Conservation (phyloP, 2,329 filamentous ascomycete species). For the Ceratocystis destructans region DNA sequence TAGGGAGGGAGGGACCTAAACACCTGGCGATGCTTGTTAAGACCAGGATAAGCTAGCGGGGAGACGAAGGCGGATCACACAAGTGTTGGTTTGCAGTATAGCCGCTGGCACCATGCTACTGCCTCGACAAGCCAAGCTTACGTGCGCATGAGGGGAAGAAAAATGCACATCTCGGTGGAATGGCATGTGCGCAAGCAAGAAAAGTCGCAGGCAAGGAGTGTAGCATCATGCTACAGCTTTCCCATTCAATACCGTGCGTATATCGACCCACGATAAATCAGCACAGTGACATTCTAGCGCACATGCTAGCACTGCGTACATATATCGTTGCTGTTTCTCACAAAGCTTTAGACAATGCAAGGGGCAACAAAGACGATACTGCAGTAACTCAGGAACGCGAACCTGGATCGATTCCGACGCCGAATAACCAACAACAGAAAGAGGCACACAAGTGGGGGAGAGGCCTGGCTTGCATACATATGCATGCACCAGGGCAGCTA, state of each 20-base stretch:
- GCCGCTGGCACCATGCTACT: neutral
- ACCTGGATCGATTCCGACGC: neutral
- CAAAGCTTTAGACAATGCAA: slow-evolving; percentile 8
- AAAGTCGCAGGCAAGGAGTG: neutral
- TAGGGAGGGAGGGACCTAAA: neutral
- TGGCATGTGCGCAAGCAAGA: neutral
- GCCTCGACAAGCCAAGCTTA: neutral
- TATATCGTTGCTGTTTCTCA: neutral
- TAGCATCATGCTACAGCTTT: neutral
- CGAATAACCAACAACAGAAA: neutral
- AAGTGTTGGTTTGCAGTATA: neutral
- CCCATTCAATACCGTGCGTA: neutral
- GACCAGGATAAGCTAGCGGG: neutral
- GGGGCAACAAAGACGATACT: slow-evolving; percentile 2
- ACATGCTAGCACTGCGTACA: neutral
- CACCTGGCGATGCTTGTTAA: neutral
- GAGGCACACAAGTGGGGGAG: neutral
- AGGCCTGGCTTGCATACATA: slow-evolving; percentile 2
- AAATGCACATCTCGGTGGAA: neutral
- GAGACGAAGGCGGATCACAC: neutral
- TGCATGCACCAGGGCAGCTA: slow-evolving; percentile 1
- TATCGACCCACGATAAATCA: neutral
- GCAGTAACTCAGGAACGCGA: slow-evolving; percentile 6
- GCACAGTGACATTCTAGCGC: neutral
- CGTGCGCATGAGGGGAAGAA: neutral